Evolutionary conservation across 2,329 filamentous ascomycete genomes (phyloP), one percentile per base, ranked within the genome.

Genomic region (Pseudogymnoascus sp.): DNA sequence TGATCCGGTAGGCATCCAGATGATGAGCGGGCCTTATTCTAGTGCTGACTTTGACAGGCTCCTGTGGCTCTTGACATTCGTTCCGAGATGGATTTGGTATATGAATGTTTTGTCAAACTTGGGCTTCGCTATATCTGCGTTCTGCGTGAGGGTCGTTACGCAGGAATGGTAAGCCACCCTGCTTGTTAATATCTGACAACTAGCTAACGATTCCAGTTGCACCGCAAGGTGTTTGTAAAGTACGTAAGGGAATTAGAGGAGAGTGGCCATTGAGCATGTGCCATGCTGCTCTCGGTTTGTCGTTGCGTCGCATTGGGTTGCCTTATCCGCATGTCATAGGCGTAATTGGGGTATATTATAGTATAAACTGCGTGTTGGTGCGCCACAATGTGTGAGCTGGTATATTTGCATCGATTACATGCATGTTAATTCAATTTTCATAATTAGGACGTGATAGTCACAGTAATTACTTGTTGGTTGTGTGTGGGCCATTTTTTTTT

Each of bases 191-290:
- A 60, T 41, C 38, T 9, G 59, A 18, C 35, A 11, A 20, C 35
- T 14, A 58, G 57, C 30, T 58, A 66, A 57, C 64, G 60, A 15
- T 53, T 43, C 37, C 61, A 90, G 87, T 83, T 88, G 58, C 94
- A 99, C 75, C 97, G 97, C 78, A 99, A 99, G 78, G 87, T 86
- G 3, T 97, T 99, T 77, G 93, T 96, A 63, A 92, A 90, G 73
- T 97, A 96, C 71, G 88, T 96, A 74, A 90, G 92, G 67, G 88
- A 95, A 70, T 76, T 92, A 50, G 89, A 94, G 70, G 80, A 87
- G 33, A 18, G 20, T 58, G 57, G 47, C 6, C 47, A 53, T n/a
- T 53, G 28, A 53, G 6, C n/a, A 53, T 53, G 15, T 53, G n/a
- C n/a, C 25, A 9, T 18, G 25, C 25, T 53, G 28, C 28, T 53